Conservation (phyloP, 441 rosid genomes). For the Raphanus hybrid region DNA sequence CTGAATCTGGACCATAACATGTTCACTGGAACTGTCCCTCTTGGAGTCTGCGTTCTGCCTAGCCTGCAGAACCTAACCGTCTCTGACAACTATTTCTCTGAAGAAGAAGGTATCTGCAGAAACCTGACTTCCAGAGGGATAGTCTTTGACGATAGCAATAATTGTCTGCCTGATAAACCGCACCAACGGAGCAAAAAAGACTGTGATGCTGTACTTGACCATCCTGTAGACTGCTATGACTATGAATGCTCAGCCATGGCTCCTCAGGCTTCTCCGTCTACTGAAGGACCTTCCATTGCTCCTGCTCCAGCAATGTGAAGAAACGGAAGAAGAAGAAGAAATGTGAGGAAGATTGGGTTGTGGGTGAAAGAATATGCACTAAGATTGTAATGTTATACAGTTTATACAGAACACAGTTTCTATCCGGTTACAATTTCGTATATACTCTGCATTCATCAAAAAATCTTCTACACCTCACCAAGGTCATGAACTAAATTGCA, state of each 20-base stretch:
- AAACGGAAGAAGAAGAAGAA: conserved; percentile 20
- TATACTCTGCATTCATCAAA: conserved; percentile 32
- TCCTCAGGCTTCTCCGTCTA: conserved; percentile 47
- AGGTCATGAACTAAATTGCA: conserved; percentile 8
- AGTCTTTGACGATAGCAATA: conserved; percentile 62
- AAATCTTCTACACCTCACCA: conserved; percentile 34
- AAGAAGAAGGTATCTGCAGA: conserved; percentile 63
- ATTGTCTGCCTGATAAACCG: conserved; percentile 73
- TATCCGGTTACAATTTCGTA: conserved; percentile 23
- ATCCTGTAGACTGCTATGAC: conserved; percentile 73
- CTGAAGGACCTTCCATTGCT: conserved; percentile 49
- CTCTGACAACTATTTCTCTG: conserved; percentile 74
- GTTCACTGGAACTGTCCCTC: conserved; percentile 67
- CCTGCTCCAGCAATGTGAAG: conserved; percentile 38
- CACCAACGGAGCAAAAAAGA: conserved; percentile 60
- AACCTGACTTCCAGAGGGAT: conserved; percentile 64
- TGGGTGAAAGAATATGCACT: conserved; percentile 31
- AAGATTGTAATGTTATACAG: conserved; percentile 32
- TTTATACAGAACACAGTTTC: conserved; percentile 38
- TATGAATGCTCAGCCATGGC: conserved; percentile 49
- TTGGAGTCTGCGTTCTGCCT: conserved; percentile 71
- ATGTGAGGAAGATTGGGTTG: conserved; percentile 28
- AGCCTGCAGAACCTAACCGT: conserved; percentile 64
- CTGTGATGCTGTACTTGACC: conserved; percentile 59
- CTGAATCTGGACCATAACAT: conserved; percentile 70